Conservation (phyloP, 2,329 filamentous ascomycete species). For the Truncatella angustata region DNA sequence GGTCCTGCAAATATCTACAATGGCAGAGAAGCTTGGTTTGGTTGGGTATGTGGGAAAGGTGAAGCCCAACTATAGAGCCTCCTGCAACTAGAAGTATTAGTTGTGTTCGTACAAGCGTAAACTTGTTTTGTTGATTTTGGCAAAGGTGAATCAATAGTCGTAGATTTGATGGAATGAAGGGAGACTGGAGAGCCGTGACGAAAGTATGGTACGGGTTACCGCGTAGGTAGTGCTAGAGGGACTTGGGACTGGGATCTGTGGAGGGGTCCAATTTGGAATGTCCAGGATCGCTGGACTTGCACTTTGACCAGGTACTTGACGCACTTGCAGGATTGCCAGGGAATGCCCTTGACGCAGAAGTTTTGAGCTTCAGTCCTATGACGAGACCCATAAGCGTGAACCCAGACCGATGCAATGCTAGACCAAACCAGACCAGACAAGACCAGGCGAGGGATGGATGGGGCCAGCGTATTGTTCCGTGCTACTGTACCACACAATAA, state of each 20-base stretch:
- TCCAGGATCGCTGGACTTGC: constrained; percentile 18
- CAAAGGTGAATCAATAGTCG: constrained; percentile 16
- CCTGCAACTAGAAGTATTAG: background rate
- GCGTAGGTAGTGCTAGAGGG: constrained; percentile 10
- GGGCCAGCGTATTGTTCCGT: background rate
- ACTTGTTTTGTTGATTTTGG: constrained; percentile 21
- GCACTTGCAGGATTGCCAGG: constrained; percentile 16
- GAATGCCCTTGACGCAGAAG: constrained; percentile 20
- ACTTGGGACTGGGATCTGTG: background rate
- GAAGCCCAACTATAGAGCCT: background rate
- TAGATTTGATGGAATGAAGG: constrained; percentile 30
- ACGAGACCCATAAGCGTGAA: constrained; percentile 13
- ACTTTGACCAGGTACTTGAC: constrained; percentile 1
- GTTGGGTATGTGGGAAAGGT: too few species aligned
- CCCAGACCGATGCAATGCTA: constrained; percentile 8
- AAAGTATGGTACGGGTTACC: background rate
- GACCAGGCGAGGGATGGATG: background rate
- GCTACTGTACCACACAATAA: too few species aligned
- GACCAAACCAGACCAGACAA: background rate
- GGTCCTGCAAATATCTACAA: too few species aligned
- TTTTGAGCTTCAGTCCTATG: constrained; percentile 17
- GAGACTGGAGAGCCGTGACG: constrained; percentile 20
- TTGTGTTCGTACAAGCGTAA: background rate
- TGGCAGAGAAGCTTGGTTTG: too few species aligned
- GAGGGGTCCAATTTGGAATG: constrained; percentile 27